These are phyloP conservation scores for Tritrichomonas foetus DNA, from an alignment of 208 protist species.

Conservation along the genomic window DNA sequence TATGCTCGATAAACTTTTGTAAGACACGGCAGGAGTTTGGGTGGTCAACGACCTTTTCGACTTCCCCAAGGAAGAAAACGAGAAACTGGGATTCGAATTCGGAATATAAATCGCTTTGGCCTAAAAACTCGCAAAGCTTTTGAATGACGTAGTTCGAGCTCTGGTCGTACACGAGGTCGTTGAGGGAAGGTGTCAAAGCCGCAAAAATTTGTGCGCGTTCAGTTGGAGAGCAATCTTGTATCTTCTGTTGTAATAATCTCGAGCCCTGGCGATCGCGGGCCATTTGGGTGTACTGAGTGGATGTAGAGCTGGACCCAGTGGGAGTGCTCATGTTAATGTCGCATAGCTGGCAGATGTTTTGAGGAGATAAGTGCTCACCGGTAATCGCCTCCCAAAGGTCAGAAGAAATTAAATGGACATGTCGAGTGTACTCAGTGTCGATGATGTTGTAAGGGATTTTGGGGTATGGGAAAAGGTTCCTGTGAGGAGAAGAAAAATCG, in stretches of 20 bases:
- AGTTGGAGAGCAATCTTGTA: neutral
- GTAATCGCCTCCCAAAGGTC: slow-evolving; percentile 1
- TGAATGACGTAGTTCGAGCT: neutral
- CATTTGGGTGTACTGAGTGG: neutral
- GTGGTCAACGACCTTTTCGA: neutral
- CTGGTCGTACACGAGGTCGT: neutral
- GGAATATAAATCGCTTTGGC: no score
- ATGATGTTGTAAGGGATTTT: no score
- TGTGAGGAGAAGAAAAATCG: no score
- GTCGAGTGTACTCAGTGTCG: no score
- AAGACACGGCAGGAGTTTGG: neutral
- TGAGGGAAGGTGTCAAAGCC: neutral
- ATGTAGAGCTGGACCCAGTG: no score
- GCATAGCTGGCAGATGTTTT: no score
- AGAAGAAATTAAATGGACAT: neutral
- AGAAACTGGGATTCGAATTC: neutral
- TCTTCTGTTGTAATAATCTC: neutral
- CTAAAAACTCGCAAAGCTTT: neutral
- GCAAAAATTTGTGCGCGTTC: neutral
- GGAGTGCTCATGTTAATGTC: no score
- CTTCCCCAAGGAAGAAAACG: neutral
- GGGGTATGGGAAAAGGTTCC: no score
- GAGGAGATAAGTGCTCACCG: neutral
- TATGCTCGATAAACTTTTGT: neutral
- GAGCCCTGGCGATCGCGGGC: neutral